Percentiles rank a stretch among this genome's conserved stretches.
Evolutionary conservation across 2,329 filamentous ascomycete genomes (phyloP).

Genomic region (Clonostachys sp.): DNA sequence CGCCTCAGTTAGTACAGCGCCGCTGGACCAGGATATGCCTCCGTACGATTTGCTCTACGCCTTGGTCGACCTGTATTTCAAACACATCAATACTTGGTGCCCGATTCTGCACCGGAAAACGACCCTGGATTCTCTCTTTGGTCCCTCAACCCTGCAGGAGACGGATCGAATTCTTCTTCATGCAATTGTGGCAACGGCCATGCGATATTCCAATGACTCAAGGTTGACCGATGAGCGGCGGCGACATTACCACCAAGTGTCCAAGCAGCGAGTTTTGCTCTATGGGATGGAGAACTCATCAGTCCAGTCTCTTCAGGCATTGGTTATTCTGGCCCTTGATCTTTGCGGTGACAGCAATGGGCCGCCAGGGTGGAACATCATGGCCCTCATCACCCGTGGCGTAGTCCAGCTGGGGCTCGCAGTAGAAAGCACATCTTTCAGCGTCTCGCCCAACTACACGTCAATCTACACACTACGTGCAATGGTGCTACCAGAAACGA

Average conservation of each 20-base stretch:
- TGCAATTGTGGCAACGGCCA: conserved; percentile 82
- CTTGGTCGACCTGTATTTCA: conserved; percentile 72
- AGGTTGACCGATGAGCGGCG: conserved; percentile 70
- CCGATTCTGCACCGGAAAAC: conserved; percentile 84
- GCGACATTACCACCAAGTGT: conserved; percentile 70
- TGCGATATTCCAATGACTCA: conserved; percentile 76
- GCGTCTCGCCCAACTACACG: conserved; percentile 71
- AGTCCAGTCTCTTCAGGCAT: conserved; percentile 79
- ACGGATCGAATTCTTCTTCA: conserved; percentile 79
- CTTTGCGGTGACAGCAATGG: conserved; percentile 84
- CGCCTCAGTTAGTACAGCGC: conserved; percentile 11
- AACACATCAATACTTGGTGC: conserved; percentile 79
- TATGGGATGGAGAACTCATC: conserved; percentile 89
- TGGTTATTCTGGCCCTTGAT: conserved; percentile 83
- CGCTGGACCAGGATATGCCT: conserved; percentile 60
- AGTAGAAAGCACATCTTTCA: conserved; percentile 75
- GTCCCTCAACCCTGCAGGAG: conserved; percentile 70
- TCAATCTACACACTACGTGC: conserved; percentile 88
- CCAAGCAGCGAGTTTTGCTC: conserved; percentile 80
- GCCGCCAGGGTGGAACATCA: conserved; percentile 86
- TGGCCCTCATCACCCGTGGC: conserved; percentile 82
- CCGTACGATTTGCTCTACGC: conserved; percentile 72
- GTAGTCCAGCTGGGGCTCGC: conserved; percentile 85
- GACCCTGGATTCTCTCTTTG: conserved; percentile 79
- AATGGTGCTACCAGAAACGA: conserved; percentile 77